Percentiles rank a stretch among this genome's conserved stretches.
These are phyloP conservation scores for Flagelloscypha sp. DNA, from an alignment of 768 basidiomycete genomes.

Conservation along the genomic window DNA sequence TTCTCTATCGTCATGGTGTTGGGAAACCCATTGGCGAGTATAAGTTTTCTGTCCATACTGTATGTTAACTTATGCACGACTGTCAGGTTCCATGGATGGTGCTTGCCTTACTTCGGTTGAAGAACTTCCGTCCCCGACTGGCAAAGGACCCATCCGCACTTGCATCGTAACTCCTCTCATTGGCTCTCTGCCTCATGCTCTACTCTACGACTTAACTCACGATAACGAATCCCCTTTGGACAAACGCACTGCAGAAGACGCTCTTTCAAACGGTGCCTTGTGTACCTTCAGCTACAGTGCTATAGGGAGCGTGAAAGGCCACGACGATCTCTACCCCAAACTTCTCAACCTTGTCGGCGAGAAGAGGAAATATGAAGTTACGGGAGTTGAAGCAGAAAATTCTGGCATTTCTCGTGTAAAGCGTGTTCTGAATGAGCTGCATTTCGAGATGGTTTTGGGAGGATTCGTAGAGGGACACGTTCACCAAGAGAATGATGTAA, in stretches of 20 bases:
- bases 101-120: slow-evolving; percentile 73
- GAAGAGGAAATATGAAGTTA: slow-evolving; percentile 68
- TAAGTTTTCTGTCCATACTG: neutral
- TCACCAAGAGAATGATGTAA: slow-evolving; percentile 90
- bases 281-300: slow-evolving; percentile 85
- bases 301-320: slow-evolving; percentile 91
- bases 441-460: slow-evolving; percentile 85
- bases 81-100: slow-evolving; percentile 82
- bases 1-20: slow-evolving; percentile 85
- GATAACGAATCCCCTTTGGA: slow-evolving; percentile 91
- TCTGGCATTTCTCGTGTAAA: slow-evolving; percentile 54
- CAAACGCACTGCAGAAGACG: slow-evolving; percentile 91
- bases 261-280: slow-evolving; percentile 89
- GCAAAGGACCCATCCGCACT: slow-evolving; percentile 67
- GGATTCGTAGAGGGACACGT: slow-evolving; percentile 91
- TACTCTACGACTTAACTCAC: slow-evolving; percentile 94
- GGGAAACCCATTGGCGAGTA: slow-evolving; percentile 83
- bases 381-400: slow-evolving; percentile 38
- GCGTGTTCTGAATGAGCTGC: slow-evolving; percentile 77
- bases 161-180: slow-evolving; percentile 73
- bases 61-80: slow-evolving; percentile 1
- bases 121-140: slow-evolving; percentile 74
- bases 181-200: slow-evolving; percentile 85
- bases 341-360: slow-evolving; percentile 86
- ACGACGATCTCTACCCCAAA: slow-evolving; percentile 95